These are phyloP conservation scores for Hypoxylon fuscum DNA, from an alignment of 495 filamentous ascomycete species.

Conservation along the genomic window DNA sequence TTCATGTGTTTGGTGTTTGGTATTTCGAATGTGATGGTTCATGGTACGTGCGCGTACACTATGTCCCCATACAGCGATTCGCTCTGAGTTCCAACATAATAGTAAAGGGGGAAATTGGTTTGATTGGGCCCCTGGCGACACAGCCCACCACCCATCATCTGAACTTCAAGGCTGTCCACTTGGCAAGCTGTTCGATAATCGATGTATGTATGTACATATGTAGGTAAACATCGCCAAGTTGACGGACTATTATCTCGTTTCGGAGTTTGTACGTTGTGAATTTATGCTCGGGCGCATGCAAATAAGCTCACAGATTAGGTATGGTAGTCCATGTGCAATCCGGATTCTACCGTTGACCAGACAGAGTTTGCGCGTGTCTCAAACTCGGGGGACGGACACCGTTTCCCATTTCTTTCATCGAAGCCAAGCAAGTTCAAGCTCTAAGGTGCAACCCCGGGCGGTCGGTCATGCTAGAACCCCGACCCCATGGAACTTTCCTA, in stretches of 20 bases:
- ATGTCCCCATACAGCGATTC: constrained; percentile 20
- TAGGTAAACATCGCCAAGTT: too few species aligned
- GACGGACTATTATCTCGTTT: too few species aligned
- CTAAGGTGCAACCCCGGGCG: constrained; percentile 8
- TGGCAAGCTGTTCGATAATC: constrained; percentile 1
- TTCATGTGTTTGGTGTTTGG: too few species aligned
- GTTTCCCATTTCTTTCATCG: background rate
- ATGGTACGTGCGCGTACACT: background rate
- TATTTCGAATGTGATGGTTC: too few species aligned
- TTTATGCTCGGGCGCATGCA: too few species aligned
- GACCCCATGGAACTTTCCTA: constrained; percentile 8
- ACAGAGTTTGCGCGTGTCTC: too few species aligned
- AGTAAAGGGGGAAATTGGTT: constrained; percentile 14
- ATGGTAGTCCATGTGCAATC: too few species aligned
- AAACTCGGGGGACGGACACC: too few species aligned
- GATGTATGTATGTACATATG: too few species aligned
- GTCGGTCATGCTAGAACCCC: constrained; percentile 21
- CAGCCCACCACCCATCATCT: constrained; percentile 25
- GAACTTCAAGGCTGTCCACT: constrained; percentile 8
- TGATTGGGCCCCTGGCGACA: constrained; percentile 16
- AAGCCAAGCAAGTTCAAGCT: constrained; percentile 9
- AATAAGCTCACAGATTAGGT: too few species aligned
- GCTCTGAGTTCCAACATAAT: constrained; percentile 3
- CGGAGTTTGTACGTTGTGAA: too few species aligned
- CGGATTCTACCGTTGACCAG: too few species aligned